phyloP scores from a whole-genome alignment of 208 protist species.

The Acanthamoeba royreba region DNA sequence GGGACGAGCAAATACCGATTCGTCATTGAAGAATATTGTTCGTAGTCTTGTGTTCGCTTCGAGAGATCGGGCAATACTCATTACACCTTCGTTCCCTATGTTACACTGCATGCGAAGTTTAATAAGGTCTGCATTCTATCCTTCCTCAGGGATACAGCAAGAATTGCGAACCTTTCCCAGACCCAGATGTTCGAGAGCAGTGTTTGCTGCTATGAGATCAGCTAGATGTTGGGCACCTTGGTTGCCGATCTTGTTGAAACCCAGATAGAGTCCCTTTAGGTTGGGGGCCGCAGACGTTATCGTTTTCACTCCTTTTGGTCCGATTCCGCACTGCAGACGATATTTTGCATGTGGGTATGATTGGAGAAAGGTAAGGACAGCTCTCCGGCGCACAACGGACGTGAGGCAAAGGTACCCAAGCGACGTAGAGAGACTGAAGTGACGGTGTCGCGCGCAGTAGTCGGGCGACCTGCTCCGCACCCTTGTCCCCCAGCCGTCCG shows the following conservation, averaged over 20 bases:
- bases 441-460: background rate
- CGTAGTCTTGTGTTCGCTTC: background rate
- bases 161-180: background rate
- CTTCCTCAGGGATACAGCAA: background rate
- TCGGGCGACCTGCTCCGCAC: background rate
- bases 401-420: background rate
- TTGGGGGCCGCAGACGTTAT: background rate
- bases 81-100: background rate
- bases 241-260: background rate
- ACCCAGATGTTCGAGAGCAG: background rate
- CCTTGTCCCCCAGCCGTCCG: background rate
- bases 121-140: background rate
- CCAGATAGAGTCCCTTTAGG: background rate
- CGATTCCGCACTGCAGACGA: background rate
- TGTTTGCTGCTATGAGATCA: background rate
- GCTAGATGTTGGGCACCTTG: background rate
- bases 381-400: background rate
- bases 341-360: background rate
- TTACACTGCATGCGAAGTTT: background rate
- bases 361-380: background rate
- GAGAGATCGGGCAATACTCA: background rate
- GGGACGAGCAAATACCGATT: background rate
- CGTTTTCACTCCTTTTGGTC: background rate
- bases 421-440: background rate
- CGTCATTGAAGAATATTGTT: background rate